A percentile compares a stretch with the other conserved stretches of the same genome.
Evolutionary conservation across 192 early-diverging fungal genomes (phyloP).

Genomic region (Entophlyctis helioformis): DNA sequence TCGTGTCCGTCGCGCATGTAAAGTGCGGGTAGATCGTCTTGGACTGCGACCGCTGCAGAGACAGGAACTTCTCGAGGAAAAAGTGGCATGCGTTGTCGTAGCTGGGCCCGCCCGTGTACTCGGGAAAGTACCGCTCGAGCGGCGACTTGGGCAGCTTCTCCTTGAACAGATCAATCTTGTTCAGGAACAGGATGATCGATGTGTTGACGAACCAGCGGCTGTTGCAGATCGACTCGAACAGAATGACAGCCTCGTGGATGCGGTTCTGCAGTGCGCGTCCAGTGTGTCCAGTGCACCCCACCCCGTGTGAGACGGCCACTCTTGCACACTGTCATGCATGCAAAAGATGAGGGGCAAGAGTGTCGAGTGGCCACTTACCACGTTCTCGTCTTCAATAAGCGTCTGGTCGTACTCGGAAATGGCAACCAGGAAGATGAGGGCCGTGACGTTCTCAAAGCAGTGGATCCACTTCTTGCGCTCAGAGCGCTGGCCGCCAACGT

Average conservation of each 20-base stretch:
- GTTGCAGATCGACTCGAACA: conserved; percentile 98
- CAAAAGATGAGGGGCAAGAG: too few relatives aligned
- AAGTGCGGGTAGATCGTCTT: conserved; percentile 50
- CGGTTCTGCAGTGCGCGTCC: too few relatives aligned
- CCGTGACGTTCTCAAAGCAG: conserved; percentile 74
- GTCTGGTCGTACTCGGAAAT: conserved; percentile 91
- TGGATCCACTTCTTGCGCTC: conserved; percentile 83
- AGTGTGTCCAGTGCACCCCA: too few relatives aligned
- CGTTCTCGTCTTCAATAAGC: conserved; percentile 74
- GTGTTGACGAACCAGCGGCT: conserved; percentile 94
- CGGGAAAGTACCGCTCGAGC: conserved; percentile 79
- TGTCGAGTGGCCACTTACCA: too few relatives aligned
- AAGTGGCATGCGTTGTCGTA: conserved; percentile 34
- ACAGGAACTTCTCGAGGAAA: conserved; percentile 30
- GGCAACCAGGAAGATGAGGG: conserved; percentile 90
- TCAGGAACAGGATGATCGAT: conserved; percentile 94
- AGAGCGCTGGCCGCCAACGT: conserved; percentile 75
- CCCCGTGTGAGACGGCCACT: too few relatives aligned
- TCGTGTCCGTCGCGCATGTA: conserved; percentile 52
- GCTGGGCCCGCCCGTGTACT: conserved; percentile 50
- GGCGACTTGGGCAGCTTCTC: conserved; percentile 78
- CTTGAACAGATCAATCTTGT: conserved; percentile 95
- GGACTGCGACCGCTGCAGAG: conserved; percentile 29
- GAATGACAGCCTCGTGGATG: conserved; percentile 88
- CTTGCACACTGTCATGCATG: too few relatives aligned